Conservation (phyloP, 2,329 filamentous ascomycete genomes). For the Hypoxylon sp. region DNA sequence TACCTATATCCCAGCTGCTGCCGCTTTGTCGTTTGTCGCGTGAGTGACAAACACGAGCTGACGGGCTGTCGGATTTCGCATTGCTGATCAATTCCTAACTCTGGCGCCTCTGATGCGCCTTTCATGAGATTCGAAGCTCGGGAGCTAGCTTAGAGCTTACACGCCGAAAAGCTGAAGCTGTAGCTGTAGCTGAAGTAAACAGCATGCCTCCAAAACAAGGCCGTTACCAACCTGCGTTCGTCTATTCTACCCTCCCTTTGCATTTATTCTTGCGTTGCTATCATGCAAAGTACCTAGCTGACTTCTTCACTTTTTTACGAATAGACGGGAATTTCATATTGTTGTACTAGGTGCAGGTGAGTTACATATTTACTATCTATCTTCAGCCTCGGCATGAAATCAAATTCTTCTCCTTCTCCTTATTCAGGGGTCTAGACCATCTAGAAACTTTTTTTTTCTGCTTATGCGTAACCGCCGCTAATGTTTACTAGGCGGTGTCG, state of each 20-base stretch:
- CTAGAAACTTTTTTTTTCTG: constrained; percentile 3
- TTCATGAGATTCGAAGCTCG: constrained; percentile 32
- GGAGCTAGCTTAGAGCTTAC: constrained; percentile 30
- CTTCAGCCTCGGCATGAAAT: constrained; percentile 11
- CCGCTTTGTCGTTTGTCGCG: constrained; percentile 37
- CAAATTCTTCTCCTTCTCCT: constrained; percentile 8
- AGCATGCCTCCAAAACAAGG: constrained; percentile 44
- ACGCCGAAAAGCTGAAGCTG: constrained; percentile 21
- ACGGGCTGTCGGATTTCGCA: constrained; percentile 25
- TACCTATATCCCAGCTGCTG: constrained; percentile 18
- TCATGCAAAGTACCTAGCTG: constrained; percentile 36
- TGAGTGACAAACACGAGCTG: constrained; percentile 32
- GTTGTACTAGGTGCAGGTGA: constrained; percentile 82
- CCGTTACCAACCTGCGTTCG: constrained; percentile 46
- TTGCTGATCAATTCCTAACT: constrained; percentile 24
- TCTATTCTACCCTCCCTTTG: constrained; percentile 29
- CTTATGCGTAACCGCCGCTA: constrained; percentile 36
- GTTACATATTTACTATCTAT: constrained; percentile 40
- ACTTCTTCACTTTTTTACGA: constrained; percentile 36
- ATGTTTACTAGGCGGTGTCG: constrained; percentile 74
- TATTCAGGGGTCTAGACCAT: constrained; percentile 18
- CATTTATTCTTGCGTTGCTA: constrained; percentile 1
- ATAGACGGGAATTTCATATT: constrained; percentile 82
- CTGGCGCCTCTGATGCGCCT: constrained; percentile 31
- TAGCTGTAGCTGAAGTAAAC: constrained; percentile 28